Conservation (phyloP, 139 green algal species). For the Chlamydomonas sphaeroides region DNA sequence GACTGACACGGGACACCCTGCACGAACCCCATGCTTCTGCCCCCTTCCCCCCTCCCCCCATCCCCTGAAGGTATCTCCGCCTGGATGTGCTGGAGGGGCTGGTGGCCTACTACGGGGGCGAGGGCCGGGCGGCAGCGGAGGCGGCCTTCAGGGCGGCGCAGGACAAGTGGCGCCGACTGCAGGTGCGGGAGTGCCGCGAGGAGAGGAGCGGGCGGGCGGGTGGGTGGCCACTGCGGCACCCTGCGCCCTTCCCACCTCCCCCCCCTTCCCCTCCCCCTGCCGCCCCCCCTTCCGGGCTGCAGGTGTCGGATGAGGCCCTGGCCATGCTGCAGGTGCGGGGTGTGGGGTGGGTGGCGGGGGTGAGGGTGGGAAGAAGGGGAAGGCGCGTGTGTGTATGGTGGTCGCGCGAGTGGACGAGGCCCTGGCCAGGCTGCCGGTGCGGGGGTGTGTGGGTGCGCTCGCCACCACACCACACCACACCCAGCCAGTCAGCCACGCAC, state of each 20-base stretch:
- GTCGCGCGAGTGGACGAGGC: constrained; percentile 35
- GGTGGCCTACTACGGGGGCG: constrained; percentile 53
- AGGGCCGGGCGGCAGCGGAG: neutral
- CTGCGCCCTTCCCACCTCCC: neutral
- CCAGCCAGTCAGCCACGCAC: too few species aligned
- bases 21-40: too few species aligned
- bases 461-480: too few species aligned
- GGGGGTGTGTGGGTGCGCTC: neutral
- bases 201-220: neutral
- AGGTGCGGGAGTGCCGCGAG: constrained; percentile 8
- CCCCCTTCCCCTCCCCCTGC: neutral
- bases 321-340: constrained; percentile 48
- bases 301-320: constrained; percentile 69
- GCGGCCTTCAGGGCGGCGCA: constrained; percentile 33
- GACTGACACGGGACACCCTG: too few species aligned
- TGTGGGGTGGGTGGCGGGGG: neutral
- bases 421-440: constrained; percentile 56
- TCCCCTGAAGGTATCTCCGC: constrained; percentile 74
- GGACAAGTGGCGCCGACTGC: constrained; percentile 48
- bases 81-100: constrained; percentile 78
- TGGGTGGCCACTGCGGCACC: neutral
- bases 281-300: neutral
- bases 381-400: neutral
- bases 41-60: neutral
- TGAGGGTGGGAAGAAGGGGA: too few species aligned